Base-by-base conservation (phyloP, 116 monocot species). In the Thalassia testudinum region DNA sequence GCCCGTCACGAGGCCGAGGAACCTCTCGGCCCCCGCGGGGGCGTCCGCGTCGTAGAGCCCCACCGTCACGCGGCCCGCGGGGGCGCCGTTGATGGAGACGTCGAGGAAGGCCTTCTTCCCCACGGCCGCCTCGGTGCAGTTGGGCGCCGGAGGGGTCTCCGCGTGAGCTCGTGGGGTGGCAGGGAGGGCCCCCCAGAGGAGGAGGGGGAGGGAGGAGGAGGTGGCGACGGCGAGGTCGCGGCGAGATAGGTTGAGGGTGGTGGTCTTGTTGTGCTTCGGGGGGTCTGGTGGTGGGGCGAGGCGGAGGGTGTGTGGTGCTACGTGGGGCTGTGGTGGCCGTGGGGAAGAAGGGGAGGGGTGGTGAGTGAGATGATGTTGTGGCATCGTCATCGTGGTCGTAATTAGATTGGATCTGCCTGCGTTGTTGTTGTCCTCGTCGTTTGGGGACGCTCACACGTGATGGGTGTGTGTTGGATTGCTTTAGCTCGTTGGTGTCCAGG, bases 71-170 rank as follows among this genome's bases (percentile, higher is more conserved):
- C 80, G 64, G 43, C 88, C 88, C 5, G 53, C 54, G 22, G 80
- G 80, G 21, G 53, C 62, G 7, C 69, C 69, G 30, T 80, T 74
- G 47, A 89, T 69, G 66, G 88, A 68, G 26, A 89, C 64, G 24
- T 89, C 83, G 27, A 89, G 23, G 66, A 77, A 89, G 15, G 74
- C 83, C 5, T 62, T 65, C 54, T 66, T 63, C 5, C 12, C 57
- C 7, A 43, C 57, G 20, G 19, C 17, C 11, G 57, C 57, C 18
- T 57, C 47, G 27, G 27, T 27, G 6, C n/a, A 12, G 53, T 16
- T 5, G 12, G 27, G 12, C 25, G 21, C 3, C 12, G 29, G 51
- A 50, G 24, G 10, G 24, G 51, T 19, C 1, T 24, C 44, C 20
- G 63, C 56, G 3, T 27, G 17, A 16, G 69, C 58, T 48, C 15